Evolutionary conservation across 306 rosid species (phyloP), one percentile per base, ranked within the genome.

Genomic region (Cicer judaicum): DNA sequence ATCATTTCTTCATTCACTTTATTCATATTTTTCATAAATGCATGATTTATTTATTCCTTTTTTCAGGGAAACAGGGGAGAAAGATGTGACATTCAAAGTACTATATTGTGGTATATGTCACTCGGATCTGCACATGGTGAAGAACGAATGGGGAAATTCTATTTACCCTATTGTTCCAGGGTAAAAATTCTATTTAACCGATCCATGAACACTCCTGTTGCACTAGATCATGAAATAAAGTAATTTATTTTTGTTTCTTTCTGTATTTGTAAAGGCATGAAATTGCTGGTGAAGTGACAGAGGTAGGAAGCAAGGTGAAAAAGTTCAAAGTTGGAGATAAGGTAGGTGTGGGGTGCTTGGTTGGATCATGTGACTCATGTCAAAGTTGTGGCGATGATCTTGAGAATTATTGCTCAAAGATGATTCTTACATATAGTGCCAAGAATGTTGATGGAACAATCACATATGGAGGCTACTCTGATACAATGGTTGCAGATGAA

Each of bases 381-480:
- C 68, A 84, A 7, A 75, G 47, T 46, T 89, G 91, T 42, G 40
- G 34, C 8, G 71, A 73, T 5, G 19, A 87, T 56, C 86, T 85
- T 9, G 91, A 89, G 75, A 87, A 81, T 18, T 80, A 87, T 15
- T 89, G 94, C 59, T 55, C 84, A 13, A 69, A 83, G 41, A 0
- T 40, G 42, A 77, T 81, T 42, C 79, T 64, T 13, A 89, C 91
- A 6, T 89, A 68, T 7, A 10, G 56, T 38, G 65, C 73, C 41
- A 73, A 46, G 70, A 3, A 85, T 43, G 4, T 15, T 1, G 94
- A 89, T 14, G 85, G 87, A 19, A 87, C 87, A 36, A 69, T 21
- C 42, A 85, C 87, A 6, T 87, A 84, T 3, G 91, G 94, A n/a
- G 94, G 94, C 48, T 89, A 81, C 81, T 87, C 91, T 2, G 88